A percentile compares a stretch with the other conserved stretches of the same genome.
Conservation (phyloP, 2,329 filamentous ascomycete species). For the Ophiosphaerella herpotricha region DNA sequence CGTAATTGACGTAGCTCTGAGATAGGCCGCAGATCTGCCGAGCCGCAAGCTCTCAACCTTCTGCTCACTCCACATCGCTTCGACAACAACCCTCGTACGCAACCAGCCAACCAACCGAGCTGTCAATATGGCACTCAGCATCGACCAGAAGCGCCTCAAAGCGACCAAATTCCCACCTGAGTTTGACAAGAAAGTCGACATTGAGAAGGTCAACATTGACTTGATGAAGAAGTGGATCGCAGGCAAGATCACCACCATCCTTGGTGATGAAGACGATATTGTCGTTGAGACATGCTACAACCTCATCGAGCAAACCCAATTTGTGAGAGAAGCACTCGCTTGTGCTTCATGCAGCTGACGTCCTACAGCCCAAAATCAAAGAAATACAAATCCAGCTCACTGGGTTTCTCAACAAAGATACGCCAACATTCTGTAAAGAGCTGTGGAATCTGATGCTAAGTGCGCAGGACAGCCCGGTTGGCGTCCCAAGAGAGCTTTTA, state of each 20-base stretch:
- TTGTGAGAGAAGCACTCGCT: constrained; percentile 61
- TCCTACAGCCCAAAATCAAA: constrained; percentile 85
- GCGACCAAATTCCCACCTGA: constrained; percentile 92
- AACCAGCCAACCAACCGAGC: not conserved
- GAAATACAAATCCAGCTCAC: constrained; percentile 91
- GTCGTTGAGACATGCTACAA: constrained; percentile 83
- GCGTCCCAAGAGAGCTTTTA: constrained; percentile 89
- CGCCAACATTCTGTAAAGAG: constrained; percentile 85
- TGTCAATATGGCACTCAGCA: constrained; percentile 73
- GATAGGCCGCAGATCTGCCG: constrained; percentile 11
- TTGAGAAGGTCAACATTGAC: constrained; percentile 94
- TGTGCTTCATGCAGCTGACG: constrained; percentile 10
- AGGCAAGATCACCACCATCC: constrained; percentile 80
- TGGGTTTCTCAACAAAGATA: constrained; percentile 93
- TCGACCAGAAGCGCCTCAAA: constrained; percentile 87
- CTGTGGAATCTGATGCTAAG: constrained; percentile 91
- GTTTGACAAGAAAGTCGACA: constrained; percentile 95
- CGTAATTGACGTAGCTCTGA: constrained; percentile 15
- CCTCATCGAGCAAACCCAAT: constrained; percentile 72
- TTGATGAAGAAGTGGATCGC: constrained; percentile 99
- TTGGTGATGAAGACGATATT: constrained; percentile 94
- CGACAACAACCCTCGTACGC: not conserved
- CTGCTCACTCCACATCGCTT: not conserved
- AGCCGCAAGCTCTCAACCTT: constrained; percentile 13
- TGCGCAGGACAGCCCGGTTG: constrained; percentile 84